Evolutionary conservation across 2,329 filamentous ascomycete species (phyloP), one percentile per base, ranked within the genome.

Genomic region (Pochonia chlamydosporia): DNA sequence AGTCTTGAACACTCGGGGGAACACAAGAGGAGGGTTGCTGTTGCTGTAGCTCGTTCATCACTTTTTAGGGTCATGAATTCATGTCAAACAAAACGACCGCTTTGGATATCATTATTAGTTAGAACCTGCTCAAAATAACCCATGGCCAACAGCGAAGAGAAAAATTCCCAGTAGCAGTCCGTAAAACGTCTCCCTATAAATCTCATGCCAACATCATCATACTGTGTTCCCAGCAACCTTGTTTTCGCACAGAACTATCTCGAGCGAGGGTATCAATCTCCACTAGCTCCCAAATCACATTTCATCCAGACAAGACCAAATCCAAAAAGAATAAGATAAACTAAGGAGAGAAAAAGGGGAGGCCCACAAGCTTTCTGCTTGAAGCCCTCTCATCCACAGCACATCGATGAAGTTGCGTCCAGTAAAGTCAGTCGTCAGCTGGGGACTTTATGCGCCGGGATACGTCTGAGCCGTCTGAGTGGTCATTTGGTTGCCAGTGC

Each of bases 401-500:
- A n/a, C n/a, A n/a, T n/a, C n/a, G n/a, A n/a, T n/a, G n/a, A n/a
- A n/a, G n/a, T n/a, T n/a, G n/a, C n/a, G n/a, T n/a, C n/a, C n/a
- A n/a, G n/a, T n/a, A n/a, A n/a, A n/a, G n/a, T n/a, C n/a, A n/a
- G n/a, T n/a, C n/a, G n/a, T n/a, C n/a, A 9, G 35, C 16, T 13
- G 13, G 18, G 10, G 21, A 44, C 33, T 5, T 42, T 26, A 54
- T 9, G 33, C 47, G 2, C 28, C 36, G 26, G 43, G 20, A 28
- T 46, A 30, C 25, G 45, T 26, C 42, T 50, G 45, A 25, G 14
- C 42, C 6, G 56, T 49, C 46, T 57, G 52, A 14, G 43, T 31
- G 9, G 39, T 43, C 49, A 46, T 48, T 23, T 50, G 42, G 16
- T 46, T 50, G 5, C 37, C 42, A 40, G 56, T 54, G 26, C 52